Base-by-base conservation (phyloP, 306 rosid genomes). In the Sindora glabra region DNA sequence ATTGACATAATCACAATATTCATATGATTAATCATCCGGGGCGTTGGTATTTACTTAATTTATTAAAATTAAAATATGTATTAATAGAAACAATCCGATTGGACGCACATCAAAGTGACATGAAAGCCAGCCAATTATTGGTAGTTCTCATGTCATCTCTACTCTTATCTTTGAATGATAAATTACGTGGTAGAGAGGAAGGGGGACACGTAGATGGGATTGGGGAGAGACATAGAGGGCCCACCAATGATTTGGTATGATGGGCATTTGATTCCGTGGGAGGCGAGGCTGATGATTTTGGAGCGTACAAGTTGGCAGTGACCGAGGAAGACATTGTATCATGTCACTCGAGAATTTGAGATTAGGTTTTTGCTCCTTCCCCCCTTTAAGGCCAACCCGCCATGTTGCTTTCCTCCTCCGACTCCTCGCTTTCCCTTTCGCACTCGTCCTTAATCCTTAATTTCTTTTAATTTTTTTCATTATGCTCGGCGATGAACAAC, bases 201-300 rank as follows among this genome's bases (percentile, higher is more conserved):
- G 32, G 47, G 54, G 13, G 73, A 69, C 81, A 71, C 60, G 74
- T 74, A 71, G 70, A 16, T 8, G 29, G 36, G 10, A 0, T 21
- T 4, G n/a, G n/a, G n/a, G n/a, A n/a, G n/a, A 30, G 85, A 81
- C 92, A 75, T 0, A 10, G 1, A 72, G 87, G 68, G 37, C 86
- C 82, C 80, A 78, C 86, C 83, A 85, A 85, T 82, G 94, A 84
- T 88, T 88, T 88, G 85, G 87, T 73, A 73, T 84, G 80, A 80
- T 84, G 82, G 85, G 87, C 81, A 82, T 88, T 84, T 52, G 87
- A 88, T 88, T 88, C 86, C 80, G 74, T 59, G 73, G 70, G 89
- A 71, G 74, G 74, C 65, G 76, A n/a, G n/a, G 83, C 73, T 73
- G 85, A 76, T 73, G 81, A 79, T 78, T n/a, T n/a, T n/a, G n/a